Conservation (phyloP, 2,329 filamentous ascomycete species). For the Microdochium nivale region DNA sequence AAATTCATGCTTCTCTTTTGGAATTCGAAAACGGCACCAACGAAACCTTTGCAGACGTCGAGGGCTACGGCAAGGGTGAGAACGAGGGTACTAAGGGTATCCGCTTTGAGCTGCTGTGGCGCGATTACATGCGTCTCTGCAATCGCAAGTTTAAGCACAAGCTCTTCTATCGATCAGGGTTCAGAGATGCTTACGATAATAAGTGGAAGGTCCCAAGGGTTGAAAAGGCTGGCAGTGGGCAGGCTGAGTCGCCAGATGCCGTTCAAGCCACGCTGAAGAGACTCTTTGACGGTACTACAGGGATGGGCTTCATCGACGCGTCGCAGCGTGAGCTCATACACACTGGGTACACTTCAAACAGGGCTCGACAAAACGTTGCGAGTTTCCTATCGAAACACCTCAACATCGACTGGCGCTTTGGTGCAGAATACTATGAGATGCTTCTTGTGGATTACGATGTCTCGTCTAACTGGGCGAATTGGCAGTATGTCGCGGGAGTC, state of each 20-base stretch:
- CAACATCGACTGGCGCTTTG: constrained; percentile 69
- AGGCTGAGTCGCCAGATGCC: constrained; percentile 31
- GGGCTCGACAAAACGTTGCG: constrained; percentile 68
- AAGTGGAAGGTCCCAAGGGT: constrained; percentile 39
- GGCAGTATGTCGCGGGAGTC: constrained; percentile 74
- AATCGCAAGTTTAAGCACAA: constrained; percentile 58
- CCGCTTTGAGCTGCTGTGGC: constrained; percentile 67
- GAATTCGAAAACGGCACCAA: constrained; percentile 59
- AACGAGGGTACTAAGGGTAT: constrained; percentile 63
- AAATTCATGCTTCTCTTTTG: constrained; percentile 59
- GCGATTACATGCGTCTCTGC: constrained; percentile 75
- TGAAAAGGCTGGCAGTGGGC: constrained; percentile 19
- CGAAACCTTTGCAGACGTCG: constrained; percentile 24
- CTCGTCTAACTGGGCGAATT: constrained; percentile 71
- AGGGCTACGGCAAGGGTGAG: constrained; percentile 61
- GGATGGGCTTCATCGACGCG: constrained; percentile 70
- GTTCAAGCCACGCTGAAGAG: constrained; percentile 42
- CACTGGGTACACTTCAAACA: constrained; percentile 72
- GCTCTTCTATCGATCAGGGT: constrained; percentile 59
- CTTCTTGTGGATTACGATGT: constrained; percentile 70
- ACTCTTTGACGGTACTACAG: constrained; percentile 60
- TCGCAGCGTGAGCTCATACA: constrained; percentile 64
- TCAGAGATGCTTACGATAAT: constrained; percentile 36
- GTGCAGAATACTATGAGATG: constrained; percentile 76
- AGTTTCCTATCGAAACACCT: constrained; percentile 67